Evolutionary conservation across 2,329 filamentous ascomycete genomes (phyloP), one percentile per base, ranked within the genome.

Genomic region (Geosmithia flava): DNA sequence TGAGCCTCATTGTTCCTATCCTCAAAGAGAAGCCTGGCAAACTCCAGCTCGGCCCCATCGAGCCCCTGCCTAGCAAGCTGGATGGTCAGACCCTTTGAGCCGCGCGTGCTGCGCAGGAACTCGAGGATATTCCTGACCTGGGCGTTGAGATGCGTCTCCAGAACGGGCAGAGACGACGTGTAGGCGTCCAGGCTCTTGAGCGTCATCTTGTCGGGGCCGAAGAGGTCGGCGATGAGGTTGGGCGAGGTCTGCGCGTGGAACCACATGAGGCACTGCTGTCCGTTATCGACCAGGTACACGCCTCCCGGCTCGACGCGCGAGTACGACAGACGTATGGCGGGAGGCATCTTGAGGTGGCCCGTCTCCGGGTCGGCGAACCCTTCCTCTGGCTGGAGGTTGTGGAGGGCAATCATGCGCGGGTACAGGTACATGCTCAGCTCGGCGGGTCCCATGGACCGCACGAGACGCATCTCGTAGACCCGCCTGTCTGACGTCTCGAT

Each of bases 1-100:
- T 95, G 90, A 37, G 93, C 93, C 69, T 98, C 93, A 56, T 95
- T 95, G 64, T 97, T 97, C 54, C 93, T 79, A 61, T 98, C 93
- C 67, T 98, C 93, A 30, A 95, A 81, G 55, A 98, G 67, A 67
- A 94, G 72, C 47, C 90, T 75, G 7, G 93, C 93, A 70, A 97
- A 98, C 65, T 98, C 93, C 59, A 89, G 97, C 65, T 98, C 93
- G 3, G 90, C 87, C 1, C 93, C 93, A 59, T 98, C 93, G 3
- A 97, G 74, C 1, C 90, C 90, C 66, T 97, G 93, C 50, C 93
- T 72, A 7, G 93, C 93, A 45, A 98, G 74, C 66, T 97, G 93
- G 45, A 98, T 78, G 1, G 87, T 87, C 51, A 95, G 69, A 20
- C 86, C 87, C 68, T 96, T 97, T 52, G 83, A 88, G 10, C 90